Evolutionary conservation across 805 yeast species (phyloP).

Genomic region (Hanseniaspora clermontiae): DNA sequence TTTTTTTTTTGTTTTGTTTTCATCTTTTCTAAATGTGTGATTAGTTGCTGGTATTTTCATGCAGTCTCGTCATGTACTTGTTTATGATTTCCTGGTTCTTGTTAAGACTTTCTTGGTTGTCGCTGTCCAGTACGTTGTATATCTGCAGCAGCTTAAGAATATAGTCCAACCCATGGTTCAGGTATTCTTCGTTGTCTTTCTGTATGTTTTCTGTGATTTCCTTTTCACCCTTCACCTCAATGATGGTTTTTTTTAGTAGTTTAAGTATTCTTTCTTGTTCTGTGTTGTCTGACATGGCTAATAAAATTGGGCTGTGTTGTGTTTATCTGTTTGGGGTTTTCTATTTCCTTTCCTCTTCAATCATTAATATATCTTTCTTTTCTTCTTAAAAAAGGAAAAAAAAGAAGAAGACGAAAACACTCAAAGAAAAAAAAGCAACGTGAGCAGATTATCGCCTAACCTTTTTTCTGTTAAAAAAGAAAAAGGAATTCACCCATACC

Average conservation of each 20-base stretch:
- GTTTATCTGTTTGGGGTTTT: no score
- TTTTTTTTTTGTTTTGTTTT: no score
- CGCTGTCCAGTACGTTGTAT: slow-evolving; percentile 14
- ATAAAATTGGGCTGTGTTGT: no score
- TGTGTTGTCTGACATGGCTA: slow-evolving; percentile 7
- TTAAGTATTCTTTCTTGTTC: slow-evolving; percentile 13
- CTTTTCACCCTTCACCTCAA: slow-evolving; percentile 5
- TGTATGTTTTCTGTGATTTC: slow-evolving; percentile 7
- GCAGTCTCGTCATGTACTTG: slow-evolving; percentile 18
- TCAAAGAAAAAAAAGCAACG: not conserved
- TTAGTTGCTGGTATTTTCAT: slow-evolving; percentile 15
- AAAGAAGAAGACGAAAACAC: no score
- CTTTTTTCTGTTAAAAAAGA: no score
- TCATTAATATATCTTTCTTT: no score
- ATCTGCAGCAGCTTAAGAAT: slow-evolving; percentile 15
- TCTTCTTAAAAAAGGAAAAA: not conserved
- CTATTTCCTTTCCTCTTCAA: no score
- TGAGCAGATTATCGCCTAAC: no score
- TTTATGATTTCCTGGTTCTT: slow-evolving; percentile 14
- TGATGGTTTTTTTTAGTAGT: slow-evolving; percentile 14
- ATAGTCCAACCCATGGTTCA: slow-evolving; percentile 14
- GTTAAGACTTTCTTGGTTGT: slow-evolving; percentile 8
- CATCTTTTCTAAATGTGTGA: not conserved
- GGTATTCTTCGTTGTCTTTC: slow-evolving; percentile 4
- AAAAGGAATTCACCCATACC: no score